These are phyloP conservation scores for Naganishia onofrii DNA, from an alignment of 768 basidiomycete genomes.

Conservation along the genomic window DNA sequence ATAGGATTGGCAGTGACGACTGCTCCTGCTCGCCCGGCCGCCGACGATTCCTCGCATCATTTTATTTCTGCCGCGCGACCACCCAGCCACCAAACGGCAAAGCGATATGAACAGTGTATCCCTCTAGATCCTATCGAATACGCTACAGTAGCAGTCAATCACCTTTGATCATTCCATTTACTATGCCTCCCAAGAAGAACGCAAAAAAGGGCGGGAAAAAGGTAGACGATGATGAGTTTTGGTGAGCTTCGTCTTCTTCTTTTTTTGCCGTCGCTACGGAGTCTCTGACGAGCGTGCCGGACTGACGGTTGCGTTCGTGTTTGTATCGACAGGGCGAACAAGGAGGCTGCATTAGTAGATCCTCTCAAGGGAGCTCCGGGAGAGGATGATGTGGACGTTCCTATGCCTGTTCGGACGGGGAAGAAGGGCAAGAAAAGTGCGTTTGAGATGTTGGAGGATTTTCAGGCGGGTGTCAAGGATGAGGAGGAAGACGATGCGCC, in stretches of 20 bases:
- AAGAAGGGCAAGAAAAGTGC: constrained; percentile 32
- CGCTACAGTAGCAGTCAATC: too few species aligned
- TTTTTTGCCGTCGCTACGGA: too few species aligned
- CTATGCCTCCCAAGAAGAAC: constrained; percentile 69
- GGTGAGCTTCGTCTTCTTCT: constrained; percentile 59
- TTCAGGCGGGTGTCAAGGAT: constrained; percentile 39
- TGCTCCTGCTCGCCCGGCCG: not conserved
- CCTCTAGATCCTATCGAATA: too few species aligned
- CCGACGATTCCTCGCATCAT: not conserved
- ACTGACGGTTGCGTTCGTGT: not conserved
- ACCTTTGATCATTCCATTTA: not conserved
- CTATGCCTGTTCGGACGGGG: constrained; percentile 22
- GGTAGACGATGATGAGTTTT: constrained; percentile 75
- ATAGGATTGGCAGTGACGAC: too few species aligned
- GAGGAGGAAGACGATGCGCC: constrained; percentile 40
- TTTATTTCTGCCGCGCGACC: not conserved
- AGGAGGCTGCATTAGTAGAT: constrained; percentile 42
- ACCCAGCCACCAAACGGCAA: not conserved
- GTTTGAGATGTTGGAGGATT: constrained; percentile 38
- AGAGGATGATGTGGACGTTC: constrained; percentile 35
- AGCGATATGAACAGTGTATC: too few species aligned
- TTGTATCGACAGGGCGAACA: constrained; percentile 41
- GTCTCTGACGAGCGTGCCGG: not conserved
- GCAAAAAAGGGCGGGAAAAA: constrained; percentile 81
- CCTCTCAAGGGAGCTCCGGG: constrained; percentile 1